A percentile compares a stretch with the other conserved stretches of the same genome.
These are phyloP conservation scores for Dioscorea alata DNA, from an alignment of 106 monocot genomes.

Conservation along the genomic window DNA sequence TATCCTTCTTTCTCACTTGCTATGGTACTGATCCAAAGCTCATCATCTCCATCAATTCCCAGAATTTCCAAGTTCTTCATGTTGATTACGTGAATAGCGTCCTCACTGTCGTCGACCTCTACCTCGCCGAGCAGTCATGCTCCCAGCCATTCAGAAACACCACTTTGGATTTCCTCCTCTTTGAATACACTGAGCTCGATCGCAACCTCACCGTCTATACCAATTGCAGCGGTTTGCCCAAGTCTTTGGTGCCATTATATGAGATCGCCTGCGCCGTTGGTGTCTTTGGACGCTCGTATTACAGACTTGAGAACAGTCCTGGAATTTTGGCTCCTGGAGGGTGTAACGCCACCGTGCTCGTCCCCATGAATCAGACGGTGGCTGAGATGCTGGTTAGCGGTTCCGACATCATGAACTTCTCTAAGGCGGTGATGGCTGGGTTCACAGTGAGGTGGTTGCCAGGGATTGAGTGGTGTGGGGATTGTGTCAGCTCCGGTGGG, in stretches of 20 bases:
- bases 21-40: not conserved
- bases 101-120: conserved; percentile 9
- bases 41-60: not conserved
- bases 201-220: conserved; percentile 16
- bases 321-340: too few species aligned
- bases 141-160: not conserved
- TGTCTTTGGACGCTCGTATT: not conserved
- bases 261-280: not conserved
- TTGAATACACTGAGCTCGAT: conserved; percentile 1
- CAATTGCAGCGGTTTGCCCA: conserved; percentile 3
- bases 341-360: not conserved
- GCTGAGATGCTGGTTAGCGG: not conserved
- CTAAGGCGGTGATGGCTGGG: not conserved
- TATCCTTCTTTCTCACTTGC: conserved; percentile 5
- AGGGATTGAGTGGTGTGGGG: not conserved
- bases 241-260: not conserved
- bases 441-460: not conserved
- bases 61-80: conserved; percentile 3
- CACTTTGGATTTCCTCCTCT: not conserved
- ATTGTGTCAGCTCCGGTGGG: not conserved
- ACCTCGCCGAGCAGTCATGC: conserved; percentile 6
- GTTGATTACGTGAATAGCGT: conserved; percentile 1
- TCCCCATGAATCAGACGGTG: not conserved
- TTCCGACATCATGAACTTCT: not conserved
- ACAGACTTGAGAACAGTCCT: not conserved